phyloP scores from a whole-genome alignment of 106 monocot genomes.

The Dioscorea dumetorum region DNA sequence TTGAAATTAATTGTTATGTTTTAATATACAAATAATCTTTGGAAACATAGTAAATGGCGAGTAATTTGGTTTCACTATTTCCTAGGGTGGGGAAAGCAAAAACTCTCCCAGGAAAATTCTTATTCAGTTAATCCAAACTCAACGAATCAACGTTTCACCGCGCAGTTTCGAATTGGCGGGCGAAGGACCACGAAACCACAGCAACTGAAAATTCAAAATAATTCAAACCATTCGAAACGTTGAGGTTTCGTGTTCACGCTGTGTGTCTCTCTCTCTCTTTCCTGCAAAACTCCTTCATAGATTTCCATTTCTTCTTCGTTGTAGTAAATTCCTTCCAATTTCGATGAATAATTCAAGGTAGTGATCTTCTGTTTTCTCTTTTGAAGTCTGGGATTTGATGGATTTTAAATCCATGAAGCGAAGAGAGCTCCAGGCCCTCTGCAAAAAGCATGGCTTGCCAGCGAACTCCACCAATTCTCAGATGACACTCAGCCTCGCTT shows the following conservation, averaged over 20 bases:
- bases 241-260: no score
- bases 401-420: conserved; percentile 30
- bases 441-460: conserved; percentile 28
- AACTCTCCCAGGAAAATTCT: background rate
- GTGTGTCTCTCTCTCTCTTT: no score
- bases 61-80: no score
- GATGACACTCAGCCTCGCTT: conserved; percentile 30
- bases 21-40: no score
- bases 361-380: background rate
- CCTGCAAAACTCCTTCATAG: background rate
- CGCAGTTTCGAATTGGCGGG: background rate
- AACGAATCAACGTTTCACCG: background rate
- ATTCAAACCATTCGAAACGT: background rate
- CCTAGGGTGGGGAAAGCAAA: no score
- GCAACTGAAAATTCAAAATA: background rate
- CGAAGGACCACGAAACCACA: no score
- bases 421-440: conserved; percentile 37
- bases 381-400: background rate
- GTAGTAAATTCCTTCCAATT: background rate
- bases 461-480: conserved; percentile 28
- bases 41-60: no score
- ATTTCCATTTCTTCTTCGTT: background rate
- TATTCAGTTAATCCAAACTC: background rate
- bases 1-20: no score
- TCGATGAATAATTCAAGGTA: background rate